Evolutionary conservation across 179 eudicot genomes (phyloP).

Genomic region (Pouteria campechiana): DNA sequence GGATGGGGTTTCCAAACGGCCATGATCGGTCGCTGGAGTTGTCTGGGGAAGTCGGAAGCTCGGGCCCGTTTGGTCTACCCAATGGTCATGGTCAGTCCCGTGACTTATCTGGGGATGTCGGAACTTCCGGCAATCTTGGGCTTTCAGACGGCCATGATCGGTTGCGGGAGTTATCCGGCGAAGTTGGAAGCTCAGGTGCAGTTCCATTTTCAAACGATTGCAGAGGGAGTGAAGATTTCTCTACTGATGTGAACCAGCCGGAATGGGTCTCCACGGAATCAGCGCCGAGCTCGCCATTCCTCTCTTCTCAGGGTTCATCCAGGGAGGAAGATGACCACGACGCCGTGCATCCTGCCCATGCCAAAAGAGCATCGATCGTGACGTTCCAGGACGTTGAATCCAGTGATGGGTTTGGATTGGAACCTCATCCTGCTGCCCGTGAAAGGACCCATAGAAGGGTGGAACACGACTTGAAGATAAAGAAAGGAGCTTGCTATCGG

Average conservation of each 20-base stretch:
- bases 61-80: conserved; percentile 45
- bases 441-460: conserved; percentile 28
- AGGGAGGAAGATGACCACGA: conserved; percentile 49
- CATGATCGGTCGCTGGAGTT: conserved; percentile 40
- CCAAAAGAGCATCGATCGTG: conserved; percentile 34
- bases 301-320: conserved; percentile 71
- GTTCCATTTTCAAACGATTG: conserved; percentile 37
- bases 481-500: conserved; percentile 83
- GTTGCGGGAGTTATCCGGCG: conserved; percentile 51
- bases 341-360: conserved; percentile 36
- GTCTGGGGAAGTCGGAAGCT: conserved; percentile 42
- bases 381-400: conserved; percentile 64
- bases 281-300: conserved; percentile 55
- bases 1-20: conserved; percentile 35
- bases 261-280: conserved; percentile 82
- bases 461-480: conserved; percentile 39
- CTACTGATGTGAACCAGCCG: conserved; percentile 41
- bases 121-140: conserved; percentile 66
- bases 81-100: conserved; percentile 51
- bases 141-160: conserved; percentile 58
- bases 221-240: conserved; percentile 34
- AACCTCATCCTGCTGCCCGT: conserved; percentile 25
- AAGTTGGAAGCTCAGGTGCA: conserved; percentile 32
- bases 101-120: conserved; percentile 43
- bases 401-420: conserved; percentile 28